Percentiles rank a stretch among this genome's conserved stretches.
These are phyloP conservation scores for Suzukiozyma palmioleophila DNA, from an alignment of 1,139 yeast genomes.

Conservation along the genomic window DNA sequence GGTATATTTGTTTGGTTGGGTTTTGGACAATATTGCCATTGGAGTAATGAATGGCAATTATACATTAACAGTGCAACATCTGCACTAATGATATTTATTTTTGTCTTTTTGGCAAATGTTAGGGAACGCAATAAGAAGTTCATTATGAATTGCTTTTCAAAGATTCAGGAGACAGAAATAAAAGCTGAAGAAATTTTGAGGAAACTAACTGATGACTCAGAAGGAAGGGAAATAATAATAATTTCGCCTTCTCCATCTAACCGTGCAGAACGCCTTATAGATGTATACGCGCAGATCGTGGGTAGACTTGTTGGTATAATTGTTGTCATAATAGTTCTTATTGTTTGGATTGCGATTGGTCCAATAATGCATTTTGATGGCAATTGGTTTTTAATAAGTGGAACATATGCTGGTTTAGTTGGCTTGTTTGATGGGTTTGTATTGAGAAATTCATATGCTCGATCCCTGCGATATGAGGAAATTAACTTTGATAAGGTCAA, in stretches of 20 bases:
- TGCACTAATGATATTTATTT: slow-evolving; percentile 24
- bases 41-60: slow-evolving; percentile 28
- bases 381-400: slow-evolving; percentile 39
- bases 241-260: slow-evolving; percentile 14
- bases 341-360: slow-evolving; percentile 32
- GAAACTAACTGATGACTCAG: slow-evolving; percentile 9
- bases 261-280: slow-evolving; percentile 18
- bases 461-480: slow-evolving; percentile 22
- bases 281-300: slow-evolving; percentile 31
- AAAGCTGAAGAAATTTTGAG: slow-evolving; percentile 21
- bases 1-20: slow-evolving; percentile 23
- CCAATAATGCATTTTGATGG: slow-evolving; percentile 24
- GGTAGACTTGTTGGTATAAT: slow-evolving; percentile 35
- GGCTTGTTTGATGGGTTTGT: slow-evolving; percentile 37
- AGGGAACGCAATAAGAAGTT: slow-evolving; percentile 22
- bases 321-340: slow-evolving; percentile 23
- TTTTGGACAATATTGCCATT: slow-evolving; percentile 13
- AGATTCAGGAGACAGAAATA: slow-evolving; percentile 11
- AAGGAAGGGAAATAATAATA: neutral
- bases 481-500: slow-evolving; percentile 12
- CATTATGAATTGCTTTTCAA: slow-evolving; percentile 7
- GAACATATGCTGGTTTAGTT: slow-evolving; percentile 36
- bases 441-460: slow-evolving; percentile 28
- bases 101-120: slow-evolving; percentile 28
- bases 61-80: slow-evolving; percentile 36